phyloP scores from a whole-genome alignment of 2,329 filamentous ascomycete genomes.

The Colletotrichum sp. region DNA sequence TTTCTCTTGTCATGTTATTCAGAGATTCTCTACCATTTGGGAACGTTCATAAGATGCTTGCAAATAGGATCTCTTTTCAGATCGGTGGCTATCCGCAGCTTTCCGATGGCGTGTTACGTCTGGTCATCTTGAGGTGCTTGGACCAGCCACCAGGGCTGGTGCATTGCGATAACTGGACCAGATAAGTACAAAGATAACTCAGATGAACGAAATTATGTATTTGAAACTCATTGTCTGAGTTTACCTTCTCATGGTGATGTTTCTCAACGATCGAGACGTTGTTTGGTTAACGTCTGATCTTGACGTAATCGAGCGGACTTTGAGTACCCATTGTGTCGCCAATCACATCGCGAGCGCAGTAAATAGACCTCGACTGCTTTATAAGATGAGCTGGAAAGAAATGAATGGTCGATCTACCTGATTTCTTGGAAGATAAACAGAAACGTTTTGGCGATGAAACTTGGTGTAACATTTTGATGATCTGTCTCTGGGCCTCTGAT shows the following conservation, averaged over 20 bases:
- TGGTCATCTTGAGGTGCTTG: neutral
- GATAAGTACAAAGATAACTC: neutral
- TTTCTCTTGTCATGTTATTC: neutral
- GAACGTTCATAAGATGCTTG: neutral
- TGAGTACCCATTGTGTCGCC: rapidly evolving
- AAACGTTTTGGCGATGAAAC: neutral
- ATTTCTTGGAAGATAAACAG: neutral
- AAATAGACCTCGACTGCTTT: neutral
- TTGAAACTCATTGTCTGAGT: neutral
- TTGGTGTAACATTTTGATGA: neutral
- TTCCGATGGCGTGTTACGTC: neutral
- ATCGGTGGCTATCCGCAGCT: neutral
- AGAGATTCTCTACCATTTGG: neutral
- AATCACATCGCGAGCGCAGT: neutral
- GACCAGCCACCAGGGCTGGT: rapidly evolving
- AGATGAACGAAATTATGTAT: neutral
- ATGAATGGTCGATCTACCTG: neutral
- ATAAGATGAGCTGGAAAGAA: neutral
- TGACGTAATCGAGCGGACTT: neutral
- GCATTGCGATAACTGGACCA: no score
- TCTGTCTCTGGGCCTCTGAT: neutral
- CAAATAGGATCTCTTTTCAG: neutral
- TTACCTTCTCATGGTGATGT: neutral
- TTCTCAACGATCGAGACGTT: neutral
- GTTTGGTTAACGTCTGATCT: rapidly evolving